These are phyloP conservation scores for Candida orba DNA, from an alignment of 805 yeast species.

Conservation along the genomic window DNA sequence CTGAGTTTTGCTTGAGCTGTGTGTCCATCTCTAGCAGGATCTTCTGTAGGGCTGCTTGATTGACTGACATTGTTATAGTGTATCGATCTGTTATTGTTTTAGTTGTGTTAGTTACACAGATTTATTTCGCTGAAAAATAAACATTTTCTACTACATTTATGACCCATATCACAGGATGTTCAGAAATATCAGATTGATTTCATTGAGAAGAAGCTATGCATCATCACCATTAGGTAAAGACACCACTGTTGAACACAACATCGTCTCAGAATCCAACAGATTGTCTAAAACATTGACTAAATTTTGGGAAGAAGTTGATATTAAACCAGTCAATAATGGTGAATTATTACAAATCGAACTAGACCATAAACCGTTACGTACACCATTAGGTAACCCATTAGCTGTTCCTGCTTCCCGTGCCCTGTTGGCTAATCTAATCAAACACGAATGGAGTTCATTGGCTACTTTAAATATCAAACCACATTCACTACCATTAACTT, in stretches of 20 bases:
- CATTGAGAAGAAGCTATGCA: slow-evolving; percentile 5
- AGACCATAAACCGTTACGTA: slow-evolving; percentile 70
- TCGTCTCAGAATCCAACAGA: slow-evolving; percentile 57
- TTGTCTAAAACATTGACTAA: slow-evolving; percentile 59
- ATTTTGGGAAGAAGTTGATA: slow-evolving; percentile 75
- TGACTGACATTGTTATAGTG: slow-evolving; percentile 30
- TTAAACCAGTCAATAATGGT: slow-evolving; percentile 22
- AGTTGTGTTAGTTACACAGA: neutral
- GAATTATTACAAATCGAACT: slow-evolving; percentile 47
- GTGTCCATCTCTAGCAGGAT: slow-evolving; percentile 60
- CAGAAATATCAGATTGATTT: slow-evolving; percentile 5
- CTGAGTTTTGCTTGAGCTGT: slow-evolving; percentile 51
- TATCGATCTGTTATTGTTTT: neutral
- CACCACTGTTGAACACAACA: slow-evolving; percentile 43
- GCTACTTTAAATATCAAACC: slow-evolving; percentile 64
- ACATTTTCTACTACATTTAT: too few species aligned
- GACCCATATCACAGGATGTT: neutral
- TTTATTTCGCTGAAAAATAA: too few species aligned
- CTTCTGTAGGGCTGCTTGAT: slow-evolving; percentile 39
- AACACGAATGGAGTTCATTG: slow-evolving; percentile 82
- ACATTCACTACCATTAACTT: slow-evolving; percentile 79
- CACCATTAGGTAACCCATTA: slow-evolving; percentile 74
- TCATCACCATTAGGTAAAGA: slow-evolving; percentile 19
- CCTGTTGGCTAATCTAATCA: slow-evolving; percentile 64
- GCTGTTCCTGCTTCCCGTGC: slow-evolving; percentile 52